Evolutionary conservation across 1,284 basidiomycete species (phyloP), one percentile per base, ranked within the genome.

Genomic region (Ganoderma leucocontextum): DNA sequence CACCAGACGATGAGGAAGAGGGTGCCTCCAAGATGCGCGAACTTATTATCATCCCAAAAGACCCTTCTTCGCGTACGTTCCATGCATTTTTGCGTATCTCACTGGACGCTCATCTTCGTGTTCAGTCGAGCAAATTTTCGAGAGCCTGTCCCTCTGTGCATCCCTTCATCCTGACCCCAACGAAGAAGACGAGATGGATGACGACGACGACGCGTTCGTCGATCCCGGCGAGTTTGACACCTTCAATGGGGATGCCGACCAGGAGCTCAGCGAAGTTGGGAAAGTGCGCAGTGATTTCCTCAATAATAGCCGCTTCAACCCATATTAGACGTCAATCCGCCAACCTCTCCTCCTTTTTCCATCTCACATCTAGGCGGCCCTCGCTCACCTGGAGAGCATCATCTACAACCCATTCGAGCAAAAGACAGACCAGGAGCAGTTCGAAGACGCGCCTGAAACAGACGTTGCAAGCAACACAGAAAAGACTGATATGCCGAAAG

Each of bases 201-300:
- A 80, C 77, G 85, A 88, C 73, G 57, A 60, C 4, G 90, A 89
- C 62, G 88, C 87, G 19, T 88, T 90, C 71, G 82, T 91, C 70
- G 87, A 91, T 72, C 77, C 84, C 2, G 83, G 84, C 52, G 80
- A 81, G 6, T 89, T 92, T 74, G 89, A 92, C 71, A 83, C 84
- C 1, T 89, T 93, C 77, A 82, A 80, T 33, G 91, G 90, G 41
- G 84, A 84, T 60, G 87, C 86, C 65, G 85, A 82, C 19, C 84
- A 92, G 75, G 92, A 94, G 78, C 85, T 94, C 70, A 93, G 89
- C 77, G 91, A 93, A 81, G 90, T 91, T 74, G 96, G 96, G 84
- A 92, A 94, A 93, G 95, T 97, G 91, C 95, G 95, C 90, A 92
- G 89, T 80, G 90, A 95, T 92, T 94, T 94, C 80, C 80, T 89